Conservation (phyloP, 306 rosid species). For the Prunus kanzakura region DNA sequence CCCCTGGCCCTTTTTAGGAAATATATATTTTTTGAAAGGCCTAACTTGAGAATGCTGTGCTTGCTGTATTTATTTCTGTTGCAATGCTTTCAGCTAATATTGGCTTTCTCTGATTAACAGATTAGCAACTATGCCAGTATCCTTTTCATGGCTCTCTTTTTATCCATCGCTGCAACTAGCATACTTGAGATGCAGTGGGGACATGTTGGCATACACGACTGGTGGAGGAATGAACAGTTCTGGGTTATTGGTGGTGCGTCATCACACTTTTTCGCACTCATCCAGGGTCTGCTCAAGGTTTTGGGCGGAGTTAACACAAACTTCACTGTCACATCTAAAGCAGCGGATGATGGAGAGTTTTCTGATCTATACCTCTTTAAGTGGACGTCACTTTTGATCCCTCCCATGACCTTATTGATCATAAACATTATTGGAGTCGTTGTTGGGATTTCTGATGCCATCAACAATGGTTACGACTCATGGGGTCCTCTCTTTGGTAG, state of each 20-base stretch:
- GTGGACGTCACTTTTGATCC: constrained; percentile 82
- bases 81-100: constrained; percentile 15
- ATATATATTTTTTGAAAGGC: background rate
- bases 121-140: constrained; percentile 87
- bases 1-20: background rate
- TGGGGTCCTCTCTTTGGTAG: constrained; percentile 92
- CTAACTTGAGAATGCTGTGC: background rate
- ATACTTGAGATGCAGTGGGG: constrained; percentile 98
- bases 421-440: constrained; percentile 77
- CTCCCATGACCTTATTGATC: constrained; percentile 78
- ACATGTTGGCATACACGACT: constrained; percentile 81
- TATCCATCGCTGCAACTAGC: constrained; percentile 79
- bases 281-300: constrained; percentile 92
- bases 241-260: constrained; percentile 96
- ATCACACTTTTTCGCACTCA: constrained; percentile 77
- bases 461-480: constrained; percentile 89
- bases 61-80: constrained; percentile 2
- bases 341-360: constrained; percentile 79
- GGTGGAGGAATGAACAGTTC: constrained; percentile 98
- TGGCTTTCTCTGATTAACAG: constrained; percentile 38
- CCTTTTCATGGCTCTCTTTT: constrained; percentile 80
- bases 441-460: constrained; percentile 83
- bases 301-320: constrained; percentile 85
- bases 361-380: constrained; percentile 89
- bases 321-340: constrained; percentile 91